phyloP scores from a whole-genome alignment of 2,329 filamentous ascomycete species.

The Fusarium musae region DNA sequence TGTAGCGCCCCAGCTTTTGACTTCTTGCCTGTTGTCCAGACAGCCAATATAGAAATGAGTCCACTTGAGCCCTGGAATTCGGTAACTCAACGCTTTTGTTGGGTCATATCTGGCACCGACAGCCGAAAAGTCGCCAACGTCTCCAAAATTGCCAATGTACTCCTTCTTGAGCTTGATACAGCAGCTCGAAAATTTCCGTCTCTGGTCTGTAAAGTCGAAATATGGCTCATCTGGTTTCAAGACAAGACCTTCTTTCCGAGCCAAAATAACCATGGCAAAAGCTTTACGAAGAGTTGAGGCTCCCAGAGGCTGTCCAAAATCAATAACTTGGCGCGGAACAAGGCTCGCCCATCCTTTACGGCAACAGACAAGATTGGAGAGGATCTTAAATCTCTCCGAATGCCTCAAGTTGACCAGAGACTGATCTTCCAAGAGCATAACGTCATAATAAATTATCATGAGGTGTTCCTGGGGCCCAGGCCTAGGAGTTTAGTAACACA shows the following conservation, averaged over 20 bases:
- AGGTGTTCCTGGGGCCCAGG: constrained; percentile 63
- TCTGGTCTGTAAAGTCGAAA: constrained; percentile 63
- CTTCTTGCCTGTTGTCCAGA: constrained; percentile 72
- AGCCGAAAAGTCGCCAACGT: constrained; percentile 84
- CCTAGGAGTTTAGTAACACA: constrained; percentile 46
- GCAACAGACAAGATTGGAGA: constrained; percentile 65
- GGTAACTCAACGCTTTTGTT: constrained; percentile 66
- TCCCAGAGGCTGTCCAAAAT: constrained; percentile 68
- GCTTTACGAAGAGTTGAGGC: constrained; percentile 66
- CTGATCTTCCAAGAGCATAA: constrained; percentile 64
- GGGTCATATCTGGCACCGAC: constrained; percentile 80
- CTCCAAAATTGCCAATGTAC: constrained; percentile 80
- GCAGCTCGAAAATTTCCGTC: constrained; percentile 54
- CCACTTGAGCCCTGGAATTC: constrained; percentile 70
- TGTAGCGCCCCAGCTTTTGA: constrained; percentile 59
- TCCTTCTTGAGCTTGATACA: constrained; percentile 91
- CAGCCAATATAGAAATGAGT: constrained; percentile 86
- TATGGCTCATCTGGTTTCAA: constrained; percentile 85
- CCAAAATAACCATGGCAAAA: constrained; percentile 74
- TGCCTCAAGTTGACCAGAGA: constrained; percentile 64
- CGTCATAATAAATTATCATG: constrained; percentile 72
- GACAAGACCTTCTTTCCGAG: constrained; percentile 80
- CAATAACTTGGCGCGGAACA: constrained; percentile 73
- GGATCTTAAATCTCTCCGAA: constrained; percentile 67
- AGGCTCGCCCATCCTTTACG: constrained; percentile 72